Evolutionary conservation across 495 filamentous ascomycete genomes (phyloP).

Genomic region (Xylaria cubensis): DNA sequence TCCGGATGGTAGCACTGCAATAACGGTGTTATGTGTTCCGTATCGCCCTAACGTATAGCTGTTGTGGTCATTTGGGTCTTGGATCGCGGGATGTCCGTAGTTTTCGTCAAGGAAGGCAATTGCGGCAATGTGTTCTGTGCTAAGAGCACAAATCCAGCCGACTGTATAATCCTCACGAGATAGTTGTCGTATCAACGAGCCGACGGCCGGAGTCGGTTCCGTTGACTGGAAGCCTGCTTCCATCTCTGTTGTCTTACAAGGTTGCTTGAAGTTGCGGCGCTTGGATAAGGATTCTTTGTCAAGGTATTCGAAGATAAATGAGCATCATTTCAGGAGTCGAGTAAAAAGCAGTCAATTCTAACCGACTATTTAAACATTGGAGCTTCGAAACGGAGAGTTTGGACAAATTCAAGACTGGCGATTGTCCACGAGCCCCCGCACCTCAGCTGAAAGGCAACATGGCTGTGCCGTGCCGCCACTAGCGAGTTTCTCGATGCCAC

Average conservation of each 20-base stretch:
- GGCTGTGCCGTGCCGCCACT: neutral
- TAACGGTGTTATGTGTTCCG: neutral
- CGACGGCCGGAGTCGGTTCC: neutral
- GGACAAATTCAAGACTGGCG: neutral
- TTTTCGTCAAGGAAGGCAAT: conserved; percentile 44
- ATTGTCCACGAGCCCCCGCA: neutral
- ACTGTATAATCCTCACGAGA: conserved; percentile 29
- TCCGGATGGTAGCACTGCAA: neutral
- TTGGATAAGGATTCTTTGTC: neutral
- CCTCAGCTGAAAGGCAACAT: neutral
- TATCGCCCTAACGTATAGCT: neutral
- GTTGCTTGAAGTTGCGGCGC: neutral
- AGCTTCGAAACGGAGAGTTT: neutral
- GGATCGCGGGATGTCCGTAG: conserved; percentile 24
- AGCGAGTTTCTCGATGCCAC: neutral
- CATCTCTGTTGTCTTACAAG: neutral
- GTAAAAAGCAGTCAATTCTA: too few relatives aligned
- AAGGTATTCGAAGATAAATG: neutral
- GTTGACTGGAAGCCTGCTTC: neutral
- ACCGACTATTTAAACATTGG: too few relatives aligned
- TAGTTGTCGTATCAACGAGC: neutral
- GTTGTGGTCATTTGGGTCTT: neutral
- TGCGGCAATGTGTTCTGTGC: conserved; percentile 43
- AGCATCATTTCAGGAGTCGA: neutral
- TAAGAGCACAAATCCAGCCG: conserved; percentile 50